These are phyloP conservation scores for Colletotrichum sidae DNA, from an alignment of 2,329 filamentous ascomycete genomes.

Conservation along the genomic window DNA sequence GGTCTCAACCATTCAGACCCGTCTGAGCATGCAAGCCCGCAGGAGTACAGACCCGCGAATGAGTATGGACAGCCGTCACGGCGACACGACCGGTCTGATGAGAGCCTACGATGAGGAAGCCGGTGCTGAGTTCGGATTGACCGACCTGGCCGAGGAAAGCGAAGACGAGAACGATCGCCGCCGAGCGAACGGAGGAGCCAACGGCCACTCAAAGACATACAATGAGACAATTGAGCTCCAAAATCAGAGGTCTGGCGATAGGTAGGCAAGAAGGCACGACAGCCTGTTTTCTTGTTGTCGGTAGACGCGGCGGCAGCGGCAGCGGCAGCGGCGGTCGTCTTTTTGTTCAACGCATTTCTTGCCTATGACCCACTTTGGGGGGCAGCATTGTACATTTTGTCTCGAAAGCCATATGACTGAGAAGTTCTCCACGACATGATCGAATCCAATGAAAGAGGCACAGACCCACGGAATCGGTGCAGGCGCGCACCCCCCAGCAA, in stretches of 20 bases:
- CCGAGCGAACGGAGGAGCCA: slow-evolving; percentile 52
- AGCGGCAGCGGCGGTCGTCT: slow-evolving; percentile 20
- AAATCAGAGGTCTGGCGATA: slow-evolving; percentile 56
- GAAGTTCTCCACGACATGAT: slow-evolving; percentile 38
- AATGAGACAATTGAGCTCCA: slow-evolving; percentile 63
- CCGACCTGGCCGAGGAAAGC: slow-evolving; percentile 82
- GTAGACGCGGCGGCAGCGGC: slow-evolving; percentile 16
- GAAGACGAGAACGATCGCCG: slow-evolving; percentile 66
- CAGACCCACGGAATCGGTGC: slow-evolving; percentile 34
- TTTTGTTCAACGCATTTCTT: slow-evolving; percentile 33
- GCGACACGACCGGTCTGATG: slow-evolving; percentile 86
- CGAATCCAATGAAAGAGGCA: slow-evolving; percentile 36
- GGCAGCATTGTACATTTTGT: slow-evolving; percentile 38
- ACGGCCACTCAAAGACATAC: slow-evolving; percentile 53
- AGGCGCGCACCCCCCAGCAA: slow-evolving; percentile 20
- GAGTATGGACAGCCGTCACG: slow-evolving; percentile 72
- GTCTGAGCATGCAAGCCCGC: slow-evolving; percentile 91
- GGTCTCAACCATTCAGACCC: slow-evolving; percentile 88
- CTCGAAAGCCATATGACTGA: slow-evolving; percentile 34
- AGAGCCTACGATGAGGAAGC: slow-evolving; percentile 90
- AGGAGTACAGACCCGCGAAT: slow-evolving; percentile 77
- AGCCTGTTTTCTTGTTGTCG: slow-evolving; percentile 19
- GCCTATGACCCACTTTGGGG: slow-evolving; percentile 19
- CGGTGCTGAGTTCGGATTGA: slow-evolving; percentile 77
- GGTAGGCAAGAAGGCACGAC: slow-evolving; percentile 42